Evolutionary conservation across 83 land plant genomes (phyloP).

Genomic region (Picea abies): DNA sequence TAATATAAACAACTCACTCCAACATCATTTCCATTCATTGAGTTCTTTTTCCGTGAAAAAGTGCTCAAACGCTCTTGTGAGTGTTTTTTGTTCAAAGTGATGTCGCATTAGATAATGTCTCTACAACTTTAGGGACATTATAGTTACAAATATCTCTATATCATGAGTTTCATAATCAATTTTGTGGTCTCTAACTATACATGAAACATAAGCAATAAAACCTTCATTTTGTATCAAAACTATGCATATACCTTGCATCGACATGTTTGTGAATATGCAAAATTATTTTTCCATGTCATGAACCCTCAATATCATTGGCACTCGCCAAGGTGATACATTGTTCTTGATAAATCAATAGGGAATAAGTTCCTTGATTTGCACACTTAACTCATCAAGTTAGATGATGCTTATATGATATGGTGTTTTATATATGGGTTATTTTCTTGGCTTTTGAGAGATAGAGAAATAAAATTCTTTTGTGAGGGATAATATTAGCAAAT

Average conservation of each 20-base stretch:
- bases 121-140: neutral
- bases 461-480: too few relatives aligned
- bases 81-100: neutral
- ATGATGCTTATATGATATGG: too few relatives aligned
- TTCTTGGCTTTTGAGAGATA: too few relatives aligned
- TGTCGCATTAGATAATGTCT: neutral
- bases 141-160: neutral
- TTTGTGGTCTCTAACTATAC: neutral
- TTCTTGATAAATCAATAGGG: too few relatives aligned
- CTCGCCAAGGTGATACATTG: too few relatives aligned
- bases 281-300: too few relatives aligned
- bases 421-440: too few relatives aligned
- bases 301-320: neutral
- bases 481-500: too few relatives aligned
- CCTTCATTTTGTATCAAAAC: neutral
- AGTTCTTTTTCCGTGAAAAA: neutral
- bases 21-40: neutral
- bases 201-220: neutral
- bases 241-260: neutral
- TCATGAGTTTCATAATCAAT: neutral
- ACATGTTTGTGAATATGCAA: too few relatives aligned
- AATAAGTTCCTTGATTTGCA: too few relatives aligned
- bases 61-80: too few relatives aligned
- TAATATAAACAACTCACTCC: neutral
- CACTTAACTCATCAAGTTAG: too few relatives aligned